Base-by-base conservation (phyloP, 106 monocot genomes). In the Agapanthus africanus region DNA sequence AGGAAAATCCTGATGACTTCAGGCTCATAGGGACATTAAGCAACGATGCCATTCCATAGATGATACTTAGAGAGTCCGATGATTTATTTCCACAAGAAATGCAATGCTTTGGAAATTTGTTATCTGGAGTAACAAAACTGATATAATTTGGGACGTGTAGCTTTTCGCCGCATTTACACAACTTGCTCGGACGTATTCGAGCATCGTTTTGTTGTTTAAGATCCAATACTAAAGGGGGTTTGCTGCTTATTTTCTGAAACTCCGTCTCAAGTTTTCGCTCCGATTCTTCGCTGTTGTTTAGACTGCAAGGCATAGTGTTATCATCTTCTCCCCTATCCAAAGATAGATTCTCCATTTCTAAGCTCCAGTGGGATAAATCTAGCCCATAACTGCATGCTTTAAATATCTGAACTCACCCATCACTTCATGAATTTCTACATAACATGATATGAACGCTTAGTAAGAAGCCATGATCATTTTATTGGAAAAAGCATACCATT, bases 51-150 rank as follows among this genome's bases (percentile, higher is more conserved):
- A 28, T 37, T 37, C 54, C 32, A 63, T 41, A 30, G 39, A 83
- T 40, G 1, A 79, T n/a, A 65, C 32, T 34, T 44, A 71, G 42
- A 10, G 82, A 40, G 4, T 77, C 56, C 18, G 61, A 72, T 15
- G 21, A 27, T n/a, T 2, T 32, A 60, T 67, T 47, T 41, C 21
- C 62, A 27, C 60, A 71, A 22, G 67, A n/a, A 33, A 66, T 73
- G 62, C 70, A 36, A 59, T 73, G 72, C 64, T 82, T 71, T 74
- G 72, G 51, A 37, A 22, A 59, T 42, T 85, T 22, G 77, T 32
- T 46, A 50, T 75, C n/a, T 79, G 38, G 69, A 40, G 15, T 69
- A 15, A 36, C 79, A 68, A n/a, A n/a, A n/a, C n/a, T n/a, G n/a
- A n/a, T n/a, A n/a, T n/a, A n/a, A n/a, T n/a, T n/a, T n/a, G n/a